Evolutionary conservation across 140 eudicot genomes (phyloP), one percentile per base, ranked within the genome.

Genomic region (Stevia rebaudiana): DNA sequence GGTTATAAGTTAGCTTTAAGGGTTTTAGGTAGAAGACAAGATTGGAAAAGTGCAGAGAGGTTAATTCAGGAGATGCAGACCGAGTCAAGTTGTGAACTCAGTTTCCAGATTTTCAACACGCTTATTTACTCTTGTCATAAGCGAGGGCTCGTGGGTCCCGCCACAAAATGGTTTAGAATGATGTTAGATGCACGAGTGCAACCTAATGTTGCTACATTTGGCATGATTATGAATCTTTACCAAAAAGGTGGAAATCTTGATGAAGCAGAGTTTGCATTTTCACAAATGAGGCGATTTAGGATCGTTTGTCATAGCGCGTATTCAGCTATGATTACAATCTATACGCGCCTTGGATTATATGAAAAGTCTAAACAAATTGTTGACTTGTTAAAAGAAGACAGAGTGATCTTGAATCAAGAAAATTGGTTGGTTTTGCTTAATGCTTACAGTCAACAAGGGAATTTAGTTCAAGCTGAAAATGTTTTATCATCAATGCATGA

Each of bases 151-250:
- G 82, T 79, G 40, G 82, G 63, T 23, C 44, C 72, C 6, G 95
- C 89, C 47, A 74, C 82, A 18, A 79, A 76, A 70, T 91, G 96
- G 92, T 91, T 87, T 53, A 76, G 72, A 8, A 73, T 79, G 89
- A 87, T 91, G 98, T 74, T 91, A 79, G 85, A 85, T 11, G 30
- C 72, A 52, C 57, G 74, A 42, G 76, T 91, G 64, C 68, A 44
- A 72, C 98, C 98, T 24, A 85, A 88, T 65, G 87, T 82, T 66
- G 98, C 98, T 59, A 91, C 92, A 6, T 82, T 91, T 64, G 98
- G 96, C 39, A 91, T 91, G 98, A 75, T 91, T 11, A 91, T 87
- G 98, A 73, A 76, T 70, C 88, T 91, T 66, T 84, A 85, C 74
- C 96, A 83, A 61, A 91, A 84, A 74, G 79, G 84, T 15, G 68